Conservation (phyloP, 352 stramenopile species). For the Globisporangium lucens region DNA sequence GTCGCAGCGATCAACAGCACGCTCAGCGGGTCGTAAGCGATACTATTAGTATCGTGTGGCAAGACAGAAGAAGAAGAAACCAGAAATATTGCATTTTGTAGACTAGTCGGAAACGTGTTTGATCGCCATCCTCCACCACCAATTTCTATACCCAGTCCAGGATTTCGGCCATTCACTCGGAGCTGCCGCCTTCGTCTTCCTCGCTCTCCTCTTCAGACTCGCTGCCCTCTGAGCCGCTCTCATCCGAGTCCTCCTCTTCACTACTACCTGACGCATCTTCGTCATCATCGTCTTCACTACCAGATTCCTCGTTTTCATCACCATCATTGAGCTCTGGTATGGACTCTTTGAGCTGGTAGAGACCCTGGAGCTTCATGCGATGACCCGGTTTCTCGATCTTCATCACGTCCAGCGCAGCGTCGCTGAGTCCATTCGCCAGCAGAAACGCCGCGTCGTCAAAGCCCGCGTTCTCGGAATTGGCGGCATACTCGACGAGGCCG, state of each 20-base stretch:
- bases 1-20: constrained; percentile 60
- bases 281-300: constrained; percentile 10
- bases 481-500: constrained; percentile 60
- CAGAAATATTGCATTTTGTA: background rate
- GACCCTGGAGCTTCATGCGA: constrained; percentile 53
- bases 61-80: background rate
- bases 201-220: constrained; percentile 13
- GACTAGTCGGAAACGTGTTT: constrained; percentile 1
- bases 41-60: background rate
- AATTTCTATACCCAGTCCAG: constrained; percentile 1
- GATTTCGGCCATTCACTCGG: constrained; percentile 1
- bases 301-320: constrained; percentile 23
- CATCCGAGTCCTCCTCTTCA: constrained; percentile 15
- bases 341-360: constrained; percentile 69
- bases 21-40: constrained; percentile 24
- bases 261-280: constrained; percentile 13
- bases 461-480: constrained; percentile 42
- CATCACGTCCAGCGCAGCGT: constrained; percentile 54
- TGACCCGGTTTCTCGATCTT: constrained; percentile 67
- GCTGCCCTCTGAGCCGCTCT: constrained; percentile 14
- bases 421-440: constrained; percentile 38
- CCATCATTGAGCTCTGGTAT: constrained; percentile 20
- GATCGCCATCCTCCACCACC: background rate
- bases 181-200: constrained; percentile 1
- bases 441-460: constrained; percentile 73